phyloP scores from a whole-genome alignment of 2,329 filamentous ascomycete species.

The Hymenoscyphus fraxineus region DNA sequence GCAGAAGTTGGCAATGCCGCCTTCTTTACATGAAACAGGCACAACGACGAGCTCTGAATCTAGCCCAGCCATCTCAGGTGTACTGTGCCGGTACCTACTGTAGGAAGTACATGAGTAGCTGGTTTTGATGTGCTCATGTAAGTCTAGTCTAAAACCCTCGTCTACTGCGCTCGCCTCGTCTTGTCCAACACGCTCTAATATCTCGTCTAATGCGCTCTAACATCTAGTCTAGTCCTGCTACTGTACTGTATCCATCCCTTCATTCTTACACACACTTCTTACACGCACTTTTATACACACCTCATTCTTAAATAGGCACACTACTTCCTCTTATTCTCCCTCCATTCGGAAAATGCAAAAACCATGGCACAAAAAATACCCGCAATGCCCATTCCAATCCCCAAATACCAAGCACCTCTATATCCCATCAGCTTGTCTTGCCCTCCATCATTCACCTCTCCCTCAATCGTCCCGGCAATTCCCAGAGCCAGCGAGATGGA shows the following conservation, averaged over 20 bases:
- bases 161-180: neutral
- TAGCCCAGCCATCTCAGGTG: no score
- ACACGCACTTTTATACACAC: neutral
- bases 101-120: no score
- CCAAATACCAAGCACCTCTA: constrained; percentile 20
- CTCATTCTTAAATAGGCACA: neutral
- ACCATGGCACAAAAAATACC: constrained; percentile 5
- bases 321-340: neutral
- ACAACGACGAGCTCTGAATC: neutral
- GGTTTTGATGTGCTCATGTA: neutral
- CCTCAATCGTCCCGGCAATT: constrained; percentile 61
- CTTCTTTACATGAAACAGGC: neutral
- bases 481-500: constrained; percentile 63
- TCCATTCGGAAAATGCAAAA: constrained; percentile 6
- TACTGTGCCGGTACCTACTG: no score
- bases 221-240: no score
- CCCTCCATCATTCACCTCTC: constrained; percentile 30
- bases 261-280: neutral
- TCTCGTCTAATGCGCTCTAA: neutral
- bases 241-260: no score
- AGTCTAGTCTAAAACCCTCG: neutral
- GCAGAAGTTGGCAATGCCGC: neutral
- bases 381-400: constrained; percentile 13
- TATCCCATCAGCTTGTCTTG: constrained; percentile 18
- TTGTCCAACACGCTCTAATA: neutral